Evolutionary conservation across 2,329 filamentous ascomycete genomes (phyloP), one percentile per base, ranked within the genome.

Genomic region (Ophiosphaerella narmari): DNA sequence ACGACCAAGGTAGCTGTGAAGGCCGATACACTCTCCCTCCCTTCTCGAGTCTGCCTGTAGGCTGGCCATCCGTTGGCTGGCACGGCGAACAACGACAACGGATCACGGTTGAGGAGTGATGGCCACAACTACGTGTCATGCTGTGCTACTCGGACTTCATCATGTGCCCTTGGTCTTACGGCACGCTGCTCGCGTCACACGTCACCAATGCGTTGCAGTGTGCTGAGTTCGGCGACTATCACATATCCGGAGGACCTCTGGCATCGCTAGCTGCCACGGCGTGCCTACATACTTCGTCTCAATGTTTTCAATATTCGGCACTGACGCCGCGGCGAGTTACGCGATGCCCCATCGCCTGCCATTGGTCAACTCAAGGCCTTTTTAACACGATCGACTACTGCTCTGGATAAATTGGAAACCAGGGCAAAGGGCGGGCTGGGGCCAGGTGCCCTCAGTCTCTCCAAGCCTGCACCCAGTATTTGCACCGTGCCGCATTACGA

Each of bases 31-130:
- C 73, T 2, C 74, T 88, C 6, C 86, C 86, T 2, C 79, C 77
- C 0, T 86, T 72, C 55, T 78, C 83, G 1, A 79, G 74, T 2
- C 71, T 88, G 7, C 86, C 86, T 0, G 59, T 79, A 26, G 86
- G 82, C 6, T 88, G 86, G 86, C 86, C 86, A 2, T 73, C 72
- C 43, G 56, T 80, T 24, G 84, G 82, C 2, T 86, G 83, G 80
- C 56, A 78, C 3, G 62, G 72, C 1, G 68, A 81, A 38, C 18
- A 56, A 2, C 58, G 69, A 9, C 47, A 65, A 31, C 50, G 67
- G 37, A 50, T 56, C 13, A 61, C 39, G 5, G 48, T 56, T 9
- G 66, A 66, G 42, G 58, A 60, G 11, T 65, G 50, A 66, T 4
- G 12, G 24, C 14, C 29, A 21, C 26, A 6, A n/a, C 12, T 31